phyloP scores from a whole-genome alignment of 352 stramenopile species.

The Phytophthora pini region DNA sequence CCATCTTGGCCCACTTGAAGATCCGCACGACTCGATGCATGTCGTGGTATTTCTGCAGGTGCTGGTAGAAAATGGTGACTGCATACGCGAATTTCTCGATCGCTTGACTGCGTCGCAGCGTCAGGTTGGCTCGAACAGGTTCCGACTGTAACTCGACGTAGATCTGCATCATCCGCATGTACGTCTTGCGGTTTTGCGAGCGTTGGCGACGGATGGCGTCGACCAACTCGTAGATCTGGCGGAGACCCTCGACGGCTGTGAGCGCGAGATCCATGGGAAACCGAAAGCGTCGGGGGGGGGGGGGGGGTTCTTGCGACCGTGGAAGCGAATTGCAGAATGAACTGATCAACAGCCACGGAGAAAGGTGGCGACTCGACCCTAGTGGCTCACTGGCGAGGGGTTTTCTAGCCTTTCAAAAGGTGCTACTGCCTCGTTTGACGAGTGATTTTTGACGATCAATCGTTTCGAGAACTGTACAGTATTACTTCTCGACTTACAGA shows the following conservation, averaged over 20 bases:
- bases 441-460: neutral
- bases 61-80: constrained; percentile 11
- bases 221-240: constrained; percentile 25
- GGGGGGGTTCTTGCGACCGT: neutral
- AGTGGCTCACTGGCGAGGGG: too few relatives aligned
- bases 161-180: constrained; percentile 27
- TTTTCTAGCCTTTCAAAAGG: neutral
- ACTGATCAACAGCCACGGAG: neutral
- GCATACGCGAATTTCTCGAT: constrained; percentile 17
- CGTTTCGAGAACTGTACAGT: too few relatives aligned
- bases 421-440: neutral
- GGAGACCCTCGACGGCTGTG: constrained; percentile 5
- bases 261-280: constrained; percentile 6
- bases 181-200: constrained; percentile 14
- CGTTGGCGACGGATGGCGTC: constrained; percentile 24
- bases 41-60: constrained; percentile 27
- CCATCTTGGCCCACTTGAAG: constrained; percentile 27
- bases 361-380: too few relatives aligned
- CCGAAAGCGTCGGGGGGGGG: too few relatives aligned
- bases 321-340: constrained; percentile 21
- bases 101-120: constrained; percentile 7
- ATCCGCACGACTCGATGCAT: constrained; percentile 26
- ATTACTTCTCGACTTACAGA: too few relatives aligned
- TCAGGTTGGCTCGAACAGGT: constrained; percentile 12
- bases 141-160: constrained; percentile 23